Evolutionary conservation across 2,329 filamentous ascomycete species (phyloP).

Genomic region (Massarina eburnea): DNA sequence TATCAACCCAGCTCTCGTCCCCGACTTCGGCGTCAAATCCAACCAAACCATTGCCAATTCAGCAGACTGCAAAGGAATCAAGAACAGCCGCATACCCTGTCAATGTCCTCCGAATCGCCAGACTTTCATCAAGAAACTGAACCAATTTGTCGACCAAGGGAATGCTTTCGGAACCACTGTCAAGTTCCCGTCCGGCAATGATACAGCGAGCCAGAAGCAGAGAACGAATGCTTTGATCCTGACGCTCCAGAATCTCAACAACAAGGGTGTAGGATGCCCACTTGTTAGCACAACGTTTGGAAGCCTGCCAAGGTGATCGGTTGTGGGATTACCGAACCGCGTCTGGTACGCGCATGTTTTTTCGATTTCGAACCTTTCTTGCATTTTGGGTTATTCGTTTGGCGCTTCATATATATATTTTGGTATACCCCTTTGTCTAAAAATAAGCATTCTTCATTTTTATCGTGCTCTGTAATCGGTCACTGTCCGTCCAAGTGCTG

Average conservation of each 20-base stretch:
- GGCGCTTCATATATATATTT: background rate
- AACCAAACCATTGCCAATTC: constrained; percentile 10
- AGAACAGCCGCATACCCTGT: constrained; percentile 13
- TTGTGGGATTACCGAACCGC: background rate
- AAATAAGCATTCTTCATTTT: background rate
- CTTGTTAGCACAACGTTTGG: constrained; percentile 13
- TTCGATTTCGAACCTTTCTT: background rate
- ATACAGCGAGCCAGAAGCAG: constrained; percentile 3
- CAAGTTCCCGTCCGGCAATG: constrained; percentile 10
- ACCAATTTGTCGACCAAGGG: constrained; percentile 7
- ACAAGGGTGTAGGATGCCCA: constrained; percentile 15
- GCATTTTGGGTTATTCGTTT: background rate
- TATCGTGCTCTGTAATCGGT: too few species aligned
- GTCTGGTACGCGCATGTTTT: background rate
- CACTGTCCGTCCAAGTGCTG: too few species aligned
- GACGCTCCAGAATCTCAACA: constrained; percentile 15
- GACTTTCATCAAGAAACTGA: constrained; percentile 11
- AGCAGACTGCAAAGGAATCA: constrained; percentile 13
- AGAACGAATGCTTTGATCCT: constrained; percentile 13
- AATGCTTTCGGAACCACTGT: constrained; percentile 10
- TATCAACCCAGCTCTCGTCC: constrained; percentile 14
- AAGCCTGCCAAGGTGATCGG: background rate
- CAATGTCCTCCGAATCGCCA: constrained; percentile 14
- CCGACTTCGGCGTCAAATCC: constrained; percentile 13
- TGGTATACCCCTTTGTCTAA: background rate